These are phyloP conservation scores for Teratosphaeria epicoccoides DNA, from an alignment of 2,329 filamentous ascomycete species.

Conservation along the genomic window DNA sequence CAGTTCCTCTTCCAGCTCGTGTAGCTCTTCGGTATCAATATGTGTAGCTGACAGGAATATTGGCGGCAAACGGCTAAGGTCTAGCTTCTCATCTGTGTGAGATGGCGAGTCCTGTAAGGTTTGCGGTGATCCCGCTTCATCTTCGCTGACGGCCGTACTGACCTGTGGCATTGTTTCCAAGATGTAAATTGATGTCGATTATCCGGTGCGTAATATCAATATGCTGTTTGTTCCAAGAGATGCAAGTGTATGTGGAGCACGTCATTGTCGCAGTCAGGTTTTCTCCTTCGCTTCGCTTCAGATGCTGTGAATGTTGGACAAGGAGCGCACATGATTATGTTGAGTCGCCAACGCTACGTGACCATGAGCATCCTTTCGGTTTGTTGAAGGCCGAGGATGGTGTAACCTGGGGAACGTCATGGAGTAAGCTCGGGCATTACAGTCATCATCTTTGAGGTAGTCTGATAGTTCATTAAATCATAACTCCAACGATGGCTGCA, in stretches of 20 bases:
- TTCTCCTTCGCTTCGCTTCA: neutral
- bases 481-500: slow-evolving; percentile 16
- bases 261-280: neutral
- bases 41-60: slow-evolving; percentile 67
- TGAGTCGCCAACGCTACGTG: neutral
- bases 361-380: neutral
- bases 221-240: neutral
- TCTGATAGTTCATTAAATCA: no score
- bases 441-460: neutral
- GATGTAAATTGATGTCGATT: neutral
- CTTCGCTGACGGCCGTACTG: neutral
- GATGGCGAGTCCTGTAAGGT: neutral
- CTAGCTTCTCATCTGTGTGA: slow-evolving; percentile 11
- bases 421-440: neutral
- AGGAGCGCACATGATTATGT: neutral
- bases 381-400: neutral
- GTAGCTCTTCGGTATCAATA: slow-evolving; percentile 52
- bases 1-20: slow-evolving; percentile 54
- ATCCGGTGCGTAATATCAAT: no score
- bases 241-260: no score
- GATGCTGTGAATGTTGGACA: neutral
- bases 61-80: slow-evolving; percentile 44
- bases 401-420: slow-evolving; percentile 1
- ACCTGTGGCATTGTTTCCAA: neutral
- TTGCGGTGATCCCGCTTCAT: slow-evolving; percentile 2